Conservation (phyloP, 1,284 basidiomycete genomes). For the Naganishia cerealis region DNA sequence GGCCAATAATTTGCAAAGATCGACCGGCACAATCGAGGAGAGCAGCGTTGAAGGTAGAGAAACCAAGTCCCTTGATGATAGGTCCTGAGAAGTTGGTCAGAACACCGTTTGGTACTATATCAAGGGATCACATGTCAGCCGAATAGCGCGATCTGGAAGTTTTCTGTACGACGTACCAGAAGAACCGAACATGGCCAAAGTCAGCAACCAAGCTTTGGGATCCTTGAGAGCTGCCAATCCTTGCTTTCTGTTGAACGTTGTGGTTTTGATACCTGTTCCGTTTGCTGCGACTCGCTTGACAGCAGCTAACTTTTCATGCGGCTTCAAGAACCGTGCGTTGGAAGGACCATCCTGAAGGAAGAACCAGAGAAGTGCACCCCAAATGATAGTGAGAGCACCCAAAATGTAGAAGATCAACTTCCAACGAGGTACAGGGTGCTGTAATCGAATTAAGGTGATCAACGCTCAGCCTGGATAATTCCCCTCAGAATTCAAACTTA, state of each 20-base stretch:
- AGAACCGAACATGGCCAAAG: constrained; percentile 35
- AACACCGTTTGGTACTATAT: constrained; percentile 49
- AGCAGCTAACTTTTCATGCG: constrained; percentile 43
- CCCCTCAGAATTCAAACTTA: neutral
- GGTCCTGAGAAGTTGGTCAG: constrained; percentile 50
- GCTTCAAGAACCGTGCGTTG: constrained; percentile 46
- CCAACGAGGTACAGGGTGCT: constrained; percentile 39
- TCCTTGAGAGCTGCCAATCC: constrained; percentile 43
- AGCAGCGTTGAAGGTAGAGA: constrained; percentile 46
- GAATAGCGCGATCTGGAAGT: neutral
- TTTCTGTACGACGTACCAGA: constrained; percentile 1
- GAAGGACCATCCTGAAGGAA: constrained; percentile 48
- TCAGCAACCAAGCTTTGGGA: constrained; percentile 45
- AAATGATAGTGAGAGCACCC: constrained; percentile 43
- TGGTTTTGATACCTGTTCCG: constrained; percentile 46
- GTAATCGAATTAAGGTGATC: neutral
- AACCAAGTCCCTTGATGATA: constrained; percentile 48
- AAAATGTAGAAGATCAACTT: constrained; percentile 50
- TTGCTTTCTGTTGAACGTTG: constrained; percentile 44
- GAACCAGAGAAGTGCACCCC: constrained; percentile 45
- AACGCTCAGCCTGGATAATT: neutral
- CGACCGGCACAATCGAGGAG: constrained; percentile 48
- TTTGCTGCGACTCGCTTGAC: constrained; percentile 46
- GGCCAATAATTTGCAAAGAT: constrained; percentile 47
- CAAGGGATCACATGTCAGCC: too few relatives aligned